A percentile compares a stretch with the other conserved stretches of the same genome.
phyloP scores from a whole-genome alignment of 805 yeast species.

The Yamadazyma kitorensis region DNA sequence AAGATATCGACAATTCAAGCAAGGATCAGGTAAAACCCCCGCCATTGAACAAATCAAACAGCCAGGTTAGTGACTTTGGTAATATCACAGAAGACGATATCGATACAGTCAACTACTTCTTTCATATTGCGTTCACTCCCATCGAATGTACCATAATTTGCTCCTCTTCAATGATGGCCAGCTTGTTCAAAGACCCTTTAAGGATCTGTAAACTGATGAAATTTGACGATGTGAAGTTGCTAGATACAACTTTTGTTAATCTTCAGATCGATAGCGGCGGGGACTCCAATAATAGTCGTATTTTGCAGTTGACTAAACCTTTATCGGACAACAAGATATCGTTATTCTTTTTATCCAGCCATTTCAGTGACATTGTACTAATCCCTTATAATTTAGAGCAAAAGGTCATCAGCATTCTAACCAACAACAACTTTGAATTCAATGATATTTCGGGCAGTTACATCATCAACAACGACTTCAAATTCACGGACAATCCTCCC shows the following conservation, averaged over 20 bases:
- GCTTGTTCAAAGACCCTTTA: conserved; percentile 40
- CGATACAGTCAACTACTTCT: conserved; percentile 37
- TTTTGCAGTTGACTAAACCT: conserved; percentile 56
- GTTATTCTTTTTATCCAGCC: conserved; percentile 59
- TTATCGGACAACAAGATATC: conserved; percentile 56
- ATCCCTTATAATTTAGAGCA: conserved; percentile 47
- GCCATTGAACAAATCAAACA: no score
- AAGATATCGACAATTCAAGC: conserved; percentile 27
- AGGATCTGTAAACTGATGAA: conserved; percentile 25
- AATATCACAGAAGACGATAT: no score
- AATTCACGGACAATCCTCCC: no score
- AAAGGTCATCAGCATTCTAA: conserved; percentile 45
- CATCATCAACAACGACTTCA: conserved; percentile 17
- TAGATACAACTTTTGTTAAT: conserved; percentile 46
- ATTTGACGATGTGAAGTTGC: conserved; percentile 35
- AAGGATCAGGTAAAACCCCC: no score
- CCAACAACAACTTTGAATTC: conserved; percentile 41
- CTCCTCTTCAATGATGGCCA: conserved; percentile 34
- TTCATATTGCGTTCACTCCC: conserved; percentile 62
- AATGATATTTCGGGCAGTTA: conserved; percentile 45
- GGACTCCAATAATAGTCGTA: conserved; percentile 45
- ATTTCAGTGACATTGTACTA: conserved; percentile 61
- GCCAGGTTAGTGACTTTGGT: no score
- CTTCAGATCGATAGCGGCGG: conserved; percentile 64
- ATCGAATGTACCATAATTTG: conserved; percentile 62